Percentiles rank a stretch among this genome's conserved stretches.
Evolutionary conservation across 2,329 filamentous ascomycete species (phyloP).

Genomic region (Sporothrix dimorphospora): DNA sequence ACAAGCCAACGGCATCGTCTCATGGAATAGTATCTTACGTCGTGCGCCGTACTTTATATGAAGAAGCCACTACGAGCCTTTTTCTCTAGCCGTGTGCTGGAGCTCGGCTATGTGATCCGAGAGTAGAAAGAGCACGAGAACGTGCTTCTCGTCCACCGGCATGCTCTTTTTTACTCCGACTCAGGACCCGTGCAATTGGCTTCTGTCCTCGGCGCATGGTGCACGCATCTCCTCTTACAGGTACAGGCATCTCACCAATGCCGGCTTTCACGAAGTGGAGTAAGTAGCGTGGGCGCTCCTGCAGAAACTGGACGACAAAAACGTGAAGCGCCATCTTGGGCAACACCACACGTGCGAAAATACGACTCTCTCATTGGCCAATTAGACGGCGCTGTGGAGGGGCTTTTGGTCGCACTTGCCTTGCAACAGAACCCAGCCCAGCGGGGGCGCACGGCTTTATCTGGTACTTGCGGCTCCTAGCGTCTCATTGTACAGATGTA

Average conservation of each 20-base stretch:
- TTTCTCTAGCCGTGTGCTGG: not conserved
- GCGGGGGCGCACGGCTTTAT: not conserved
- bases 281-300: slow-evolving; percentile 4
- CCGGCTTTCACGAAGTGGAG: not conserved
- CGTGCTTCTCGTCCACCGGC: not conserved
- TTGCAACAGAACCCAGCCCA: not conserved
- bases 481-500: not conserved
- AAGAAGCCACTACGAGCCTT: not conserved
- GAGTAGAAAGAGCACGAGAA: not conserved
- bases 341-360: slow-evolving; percentile 21
- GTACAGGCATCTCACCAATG: not conserved
- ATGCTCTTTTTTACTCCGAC: not conserved
- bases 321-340: not conserved
- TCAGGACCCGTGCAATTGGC: not conserved
- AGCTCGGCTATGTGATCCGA: not conserved
- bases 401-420: not conserved
- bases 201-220: not conserved
- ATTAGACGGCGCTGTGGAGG: not conserved
- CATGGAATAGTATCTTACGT: not conserved
- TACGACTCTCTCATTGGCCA: slow-evolving; percentile 24
- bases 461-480: slow-evolving; percentile 14
- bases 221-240: slow-evolving; percentile 2
- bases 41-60: no score
- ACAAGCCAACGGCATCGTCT: not conserved
- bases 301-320: not conserved